Evolutionary conservation across 2,329 filamentous ascomycete genomes (phyloP), one percentile per base, ranked within the genome.

Genomic region (Neophaeococcomyces aloes): DNA sequence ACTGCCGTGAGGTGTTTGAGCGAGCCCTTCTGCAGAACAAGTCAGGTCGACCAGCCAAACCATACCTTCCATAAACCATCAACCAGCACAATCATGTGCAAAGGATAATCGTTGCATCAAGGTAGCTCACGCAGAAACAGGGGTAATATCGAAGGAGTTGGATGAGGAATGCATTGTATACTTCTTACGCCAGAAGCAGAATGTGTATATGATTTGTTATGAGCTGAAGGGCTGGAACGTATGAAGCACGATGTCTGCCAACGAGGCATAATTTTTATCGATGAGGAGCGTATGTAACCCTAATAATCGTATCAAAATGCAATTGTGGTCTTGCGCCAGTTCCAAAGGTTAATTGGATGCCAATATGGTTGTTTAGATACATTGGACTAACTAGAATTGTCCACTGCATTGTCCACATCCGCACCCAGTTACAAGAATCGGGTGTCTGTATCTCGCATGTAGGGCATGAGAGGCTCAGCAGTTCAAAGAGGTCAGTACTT

Each of bases 1-100:
- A 46, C 27, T 46, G 39, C 18, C 43, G 44, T 7, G 40, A 47
- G 32, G 43, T 42, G 23, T 37, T 42, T n/a, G 43, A 45, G 31
- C 29, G 48, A 42, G 19, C 39, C 30, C 31, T 34, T 7, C 25
- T 17, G 19, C 39, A 42, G 27, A 35, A 31, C 21, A 34, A 34
- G 14, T 25, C 33, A 11, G 15, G 14, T 18, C 29, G 14, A 35
- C 19, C 39, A 42, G 21, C 39, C 19, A 42, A 42, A 30, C 5
- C 39, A 18, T 21, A 30, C 37, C 29, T 39, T 27, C 21, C 21
- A 17, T 38, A 27, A 38, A 39, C 21, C 13, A 30, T 14, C 23
- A 38, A 8, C n/a, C 3, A 30, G 18, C n/a, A 14, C 10, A 27
- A 27, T 27, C 5, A 10, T 10, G 10, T 14, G 23, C 29, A 15